Conservation (phyloP, 768 basidiomycete genomes). For the Dacryopinax primogenitus region DNA sequence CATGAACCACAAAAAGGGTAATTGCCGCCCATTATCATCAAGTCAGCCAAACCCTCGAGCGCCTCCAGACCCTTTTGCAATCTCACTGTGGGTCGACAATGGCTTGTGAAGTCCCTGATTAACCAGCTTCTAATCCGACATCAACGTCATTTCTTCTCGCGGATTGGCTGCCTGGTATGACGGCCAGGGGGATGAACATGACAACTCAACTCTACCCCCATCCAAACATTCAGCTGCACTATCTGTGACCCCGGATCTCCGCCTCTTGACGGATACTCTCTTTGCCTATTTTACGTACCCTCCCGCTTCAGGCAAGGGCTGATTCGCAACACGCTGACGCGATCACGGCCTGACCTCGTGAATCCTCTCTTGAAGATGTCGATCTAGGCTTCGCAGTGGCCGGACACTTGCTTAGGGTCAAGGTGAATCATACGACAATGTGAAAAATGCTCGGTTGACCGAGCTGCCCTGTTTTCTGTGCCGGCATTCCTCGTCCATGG, state of each 20-base stretch:
- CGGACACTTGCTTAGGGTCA: not conserved
- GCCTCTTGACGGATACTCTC: conserved; percentile 1
- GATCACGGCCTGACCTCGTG: not conserved
- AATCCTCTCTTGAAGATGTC: not conserved
- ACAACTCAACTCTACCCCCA: conserved; percentile 1
- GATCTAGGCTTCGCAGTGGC: not conserved
- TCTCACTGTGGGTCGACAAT: not conserved
- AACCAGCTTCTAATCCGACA: not conserved
- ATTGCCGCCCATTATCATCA: not conserved
- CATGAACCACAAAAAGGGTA: not conserved
- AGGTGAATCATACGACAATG: not conserved
- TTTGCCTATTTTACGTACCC: conserved; percentile 6
- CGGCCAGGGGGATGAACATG: not conserved
- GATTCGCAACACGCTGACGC: not conserved
- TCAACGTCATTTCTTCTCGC: not conserved
- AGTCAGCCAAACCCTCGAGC: not conserved
- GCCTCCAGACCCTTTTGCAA: not conserved
- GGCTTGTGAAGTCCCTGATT: not conserved
- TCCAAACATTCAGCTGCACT: not conserved
- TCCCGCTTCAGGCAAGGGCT: not conserved
- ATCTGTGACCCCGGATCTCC: not conserved
- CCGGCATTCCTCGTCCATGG: conserved; percentile 1
- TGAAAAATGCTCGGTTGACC: not conserved
- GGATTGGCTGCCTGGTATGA: not conserved
- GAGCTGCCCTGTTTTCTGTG: not conserved